Evolutionary conservation across 331 rosid genomes (phyloP).

Genomic region (Dryas integrifolia): DNA sequence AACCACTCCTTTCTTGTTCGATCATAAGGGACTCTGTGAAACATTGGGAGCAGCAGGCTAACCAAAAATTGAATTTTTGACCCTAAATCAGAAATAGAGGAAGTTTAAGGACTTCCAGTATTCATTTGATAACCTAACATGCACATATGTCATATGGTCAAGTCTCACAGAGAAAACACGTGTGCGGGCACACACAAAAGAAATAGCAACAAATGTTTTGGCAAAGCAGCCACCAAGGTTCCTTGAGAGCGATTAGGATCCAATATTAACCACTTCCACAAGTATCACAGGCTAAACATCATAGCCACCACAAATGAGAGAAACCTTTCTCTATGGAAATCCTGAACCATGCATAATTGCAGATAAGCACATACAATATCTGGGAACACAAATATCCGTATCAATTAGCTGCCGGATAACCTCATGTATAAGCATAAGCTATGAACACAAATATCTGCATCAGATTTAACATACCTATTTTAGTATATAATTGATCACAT

Average conservation of each 20-base stretch:
- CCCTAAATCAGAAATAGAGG: too few species aligned
- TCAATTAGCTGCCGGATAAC: background rate
- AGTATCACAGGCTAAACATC: background rate
- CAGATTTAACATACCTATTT: conserved; percentile 14
- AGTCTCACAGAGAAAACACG: background rate
- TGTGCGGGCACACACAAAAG: background rate
- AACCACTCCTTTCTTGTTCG: too few species aligned
- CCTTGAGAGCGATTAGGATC: background rate
- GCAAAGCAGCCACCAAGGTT: background rate
- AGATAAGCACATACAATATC: background rate
- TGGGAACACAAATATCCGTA: background rate
- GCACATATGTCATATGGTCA: too few species aligned
- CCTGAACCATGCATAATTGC: background rate
- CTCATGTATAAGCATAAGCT: background rate
- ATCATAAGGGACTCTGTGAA: too few species aligned
- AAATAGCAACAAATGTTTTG: background rate
- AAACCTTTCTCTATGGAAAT: background rate
- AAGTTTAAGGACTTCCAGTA: too few species aligned
- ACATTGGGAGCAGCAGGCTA: too few species aligned
- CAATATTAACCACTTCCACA: conserved; percentile 5
- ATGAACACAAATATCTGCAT: background rate
- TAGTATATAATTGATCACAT: background rate
- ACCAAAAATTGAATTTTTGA: too few species aligned
- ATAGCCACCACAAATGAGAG: background rate
- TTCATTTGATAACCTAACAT: too few species aligned